A percentile compares a stretch with the other conserved stretches of the same genome.
These are phyloP conservation scores for Xylaria scruposa DNA, from an alignment of 495 filamentous ascomycete genomes.

Conservation along the genomic window DNA sequence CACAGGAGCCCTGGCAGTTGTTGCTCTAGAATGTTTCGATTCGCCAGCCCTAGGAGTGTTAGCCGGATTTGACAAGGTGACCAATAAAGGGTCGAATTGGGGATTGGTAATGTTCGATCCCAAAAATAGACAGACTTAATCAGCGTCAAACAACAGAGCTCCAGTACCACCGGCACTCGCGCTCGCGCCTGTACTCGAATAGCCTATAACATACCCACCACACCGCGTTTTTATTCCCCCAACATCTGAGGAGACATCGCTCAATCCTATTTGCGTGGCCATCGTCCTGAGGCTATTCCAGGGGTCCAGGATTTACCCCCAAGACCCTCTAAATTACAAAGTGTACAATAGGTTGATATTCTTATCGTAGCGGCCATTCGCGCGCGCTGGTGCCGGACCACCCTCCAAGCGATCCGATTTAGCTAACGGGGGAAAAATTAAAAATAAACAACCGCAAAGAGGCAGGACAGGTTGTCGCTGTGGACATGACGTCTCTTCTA, in stretches of 20 bases:
- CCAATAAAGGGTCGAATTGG: slow-evolving; percentile 12
- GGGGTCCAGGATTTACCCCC: slow-evolving; percentile 5
- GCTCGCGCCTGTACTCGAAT: slow-evolving; percentile 10
- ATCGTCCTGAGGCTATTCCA: slow-evolving; percentile 18
- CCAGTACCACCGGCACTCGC: neutral
- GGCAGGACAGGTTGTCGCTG: slow-evolving; percentile 13
- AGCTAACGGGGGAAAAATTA: neutral
- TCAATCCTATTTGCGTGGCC: slow-evolving; percentile 6
- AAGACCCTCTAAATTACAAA: neutral
- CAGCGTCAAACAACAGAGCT: neutral
- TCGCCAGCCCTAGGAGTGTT: slow-evolving; percentile 24
- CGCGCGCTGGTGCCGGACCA: slow-evolving; percentile 8
- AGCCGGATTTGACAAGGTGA: slow-evolving; percentile 6
- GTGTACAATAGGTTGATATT: slow-evolving; percentile 24
- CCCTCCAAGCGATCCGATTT: neutral
- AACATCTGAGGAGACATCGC: neutral
- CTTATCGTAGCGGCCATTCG: slow-evolving; percentile 6
- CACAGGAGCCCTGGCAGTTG: slow-evolving; percentile 10
- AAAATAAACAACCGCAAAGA: slow-evolving; percentile 12
- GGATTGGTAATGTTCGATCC: slow-evolving; percentile 25
- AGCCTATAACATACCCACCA: slow-evolving; percentile 17
- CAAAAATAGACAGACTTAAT: slow-evolving; percentile 28
- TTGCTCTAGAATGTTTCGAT: slow-evolving; percentile 10
- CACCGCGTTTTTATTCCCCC: slow-evolving; percentile 18
- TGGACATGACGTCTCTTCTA: slow-evolving; percentile 10